Evolutionary conservation across 495 filamentous ascomycete species (phyloP).

Genomic region (Aspergillus egyptiacus): DNA sequence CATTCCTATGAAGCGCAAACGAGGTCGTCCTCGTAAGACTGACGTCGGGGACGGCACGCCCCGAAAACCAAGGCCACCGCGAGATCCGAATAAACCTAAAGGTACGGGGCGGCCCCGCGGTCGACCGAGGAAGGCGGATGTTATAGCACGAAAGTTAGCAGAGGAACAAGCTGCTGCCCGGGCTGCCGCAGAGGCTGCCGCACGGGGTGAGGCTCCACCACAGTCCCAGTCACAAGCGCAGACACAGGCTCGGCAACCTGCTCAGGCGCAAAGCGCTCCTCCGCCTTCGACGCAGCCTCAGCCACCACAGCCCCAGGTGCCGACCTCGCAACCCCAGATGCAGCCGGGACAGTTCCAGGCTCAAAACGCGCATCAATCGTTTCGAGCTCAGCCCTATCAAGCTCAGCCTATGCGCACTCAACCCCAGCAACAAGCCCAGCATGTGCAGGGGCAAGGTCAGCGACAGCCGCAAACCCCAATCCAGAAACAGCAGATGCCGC

Average conservation of each 20-base stretch:
- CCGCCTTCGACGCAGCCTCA: slow-evolving; percentile 1
- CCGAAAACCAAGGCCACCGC: slow-evolving; percentile 20
- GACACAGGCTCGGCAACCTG: not conserved
- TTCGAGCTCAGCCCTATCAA: too few relatives aligned
- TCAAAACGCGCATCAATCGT: too few relatives aligned
- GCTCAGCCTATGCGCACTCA: not conserved
- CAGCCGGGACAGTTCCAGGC: too few relatives aligned
- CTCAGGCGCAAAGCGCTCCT: not conserved
- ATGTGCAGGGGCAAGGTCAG: not conserved
- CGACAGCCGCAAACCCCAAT: slow-evolving; percentile 1
- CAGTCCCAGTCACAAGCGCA: not conserved
- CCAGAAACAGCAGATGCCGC: not conserved
- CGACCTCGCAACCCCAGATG: too few relatives aligned
- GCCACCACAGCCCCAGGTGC: not conserved
- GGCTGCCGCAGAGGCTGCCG: slow-evolving; percentile 26
- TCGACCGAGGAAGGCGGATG: slow-evolving; percentile 36
- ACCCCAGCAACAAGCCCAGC: not conserved
- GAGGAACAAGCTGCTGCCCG: slow-evolving; percentile 18
- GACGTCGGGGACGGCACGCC: slow-evolving; percentile 25
- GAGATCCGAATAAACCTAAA: slow-evolving; percentile 19
- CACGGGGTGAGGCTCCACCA: slow-evolving; percentile 5
- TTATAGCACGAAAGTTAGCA: slow-evolving; percentile 22
- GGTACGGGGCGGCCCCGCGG: slow-evolving; percentile 37
- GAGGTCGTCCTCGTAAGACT: slow-evolving; percentile 38
- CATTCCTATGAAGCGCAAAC: slow-evolving; percentile 31